Percentiles rank a stretch among this genome's conserved stretches.
These are phyloP conservation scores for Fonsecaea multimorphosa DNA, from an alignment of 2,329 filamentous ascomycete genomes.

Conservation along the genomic window DNA sequence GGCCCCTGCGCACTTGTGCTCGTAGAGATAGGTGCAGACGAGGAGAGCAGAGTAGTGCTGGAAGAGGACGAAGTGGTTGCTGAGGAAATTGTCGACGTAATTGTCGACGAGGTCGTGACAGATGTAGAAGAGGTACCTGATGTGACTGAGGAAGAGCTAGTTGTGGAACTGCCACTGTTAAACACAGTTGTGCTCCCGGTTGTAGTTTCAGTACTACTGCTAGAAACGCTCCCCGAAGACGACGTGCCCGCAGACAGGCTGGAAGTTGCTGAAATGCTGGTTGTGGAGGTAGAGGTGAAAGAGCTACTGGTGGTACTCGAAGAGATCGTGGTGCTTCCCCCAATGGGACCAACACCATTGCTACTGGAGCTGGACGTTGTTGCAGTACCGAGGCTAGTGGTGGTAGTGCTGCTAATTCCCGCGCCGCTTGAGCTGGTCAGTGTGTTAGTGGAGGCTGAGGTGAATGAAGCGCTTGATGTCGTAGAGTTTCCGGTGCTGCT, in stretches of 20 bases:
- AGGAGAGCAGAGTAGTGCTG: conserved; percentile 6
- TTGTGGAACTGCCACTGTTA: not conserved
- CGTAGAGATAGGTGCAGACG: conserved; percentile 4
- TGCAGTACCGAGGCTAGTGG: not conserved
- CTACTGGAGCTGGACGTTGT: not conserved
- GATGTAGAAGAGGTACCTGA: conserved; percentile 4
- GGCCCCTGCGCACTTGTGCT: conserved; percentile 42
- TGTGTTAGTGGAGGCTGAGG: not conserved
- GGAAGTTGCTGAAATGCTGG: not conserved
- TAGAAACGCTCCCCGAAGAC: not conserved
- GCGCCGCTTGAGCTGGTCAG: not conserved
- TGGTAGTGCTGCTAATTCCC: not conserved
- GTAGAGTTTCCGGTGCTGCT: conserved; percentile 9
- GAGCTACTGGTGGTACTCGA: not conserved
- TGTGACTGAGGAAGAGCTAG: not conserved
- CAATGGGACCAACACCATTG: conserved; percentile 20
- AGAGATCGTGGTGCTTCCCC: conserved; percentile 15
- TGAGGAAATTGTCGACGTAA: conserved; percentile 16
- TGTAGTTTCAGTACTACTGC: not conserved
- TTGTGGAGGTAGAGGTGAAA: not conserved
- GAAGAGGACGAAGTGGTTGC: conserved; percentile 5
- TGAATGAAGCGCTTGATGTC: conserved; percentile 15
- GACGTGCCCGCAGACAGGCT: not conserved
- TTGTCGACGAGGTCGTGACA: conserved; percentile 33
- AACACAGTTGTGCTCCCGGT: not conserved